Evolutionary conservation across 352 stramenopile genomes (phyloP), one percentile per base, ranked within the genome.

Genomic region (Phytophthora pseudosyringae): DNA sequence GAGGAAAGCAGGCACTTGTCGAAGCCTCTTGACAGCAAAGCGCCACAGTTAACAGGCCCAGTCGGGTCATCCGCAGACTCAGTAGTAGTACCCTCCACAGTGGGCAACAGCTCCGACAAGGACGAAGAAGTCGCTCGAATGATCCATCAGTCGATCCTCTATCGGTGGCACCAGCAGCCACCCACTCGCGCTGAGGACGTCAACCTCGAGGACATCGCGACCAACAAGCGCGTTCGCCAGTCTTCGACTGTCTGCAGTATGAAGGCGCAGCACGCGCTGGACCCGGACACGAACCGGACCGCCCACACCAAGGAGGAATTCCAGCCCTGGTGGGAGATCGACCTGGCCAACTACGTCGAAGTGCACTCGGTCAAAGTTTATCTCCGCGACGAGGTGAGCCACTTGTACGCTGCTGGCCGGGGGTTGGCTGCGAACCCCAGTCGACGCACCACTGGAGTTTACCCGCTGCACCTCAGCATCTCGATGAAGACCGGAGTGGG

Each of bases 401-500:
- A 78, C 32, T 50, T 78, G 49, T 78, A 78, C 38, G 64, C 40
- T 32, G 47, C 54, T 47, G 44, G 45, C 5, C 39, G 32, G 12
- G 40, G 56, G 2, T 18, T 69, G 3, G 38, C 57, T 3, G 47
- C 55, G 11, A 61, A 61, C 38, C 38, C 65, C 8, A 55, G n/a
- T 29, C 46, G 53, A n/a, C 59, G 44, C 1, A 64, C 64, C 3
- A 52, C 64, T n/a, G 61, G 64, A 4, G 50, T 78, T 26, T 89
- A 83, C 25, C 82, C 82, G 0, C 41, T 91, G 1, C 69, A 91
- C 45, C 60, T 91, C 8, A 76, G 47, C 25, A 60, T 91, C 21
- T 89, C 78, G 4, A 91, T 89, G 82, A 91, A 86, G 47, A 81
- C 76, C 4, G 82, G 82, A 2, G 67, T 85, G 15, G 78, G 73